These are phyloP conservation scores for Parastagonospora avenae DNA, from an alignment of 2,329 filamentous ascomycete genomes.

Conservation along the genomic window DNA sequence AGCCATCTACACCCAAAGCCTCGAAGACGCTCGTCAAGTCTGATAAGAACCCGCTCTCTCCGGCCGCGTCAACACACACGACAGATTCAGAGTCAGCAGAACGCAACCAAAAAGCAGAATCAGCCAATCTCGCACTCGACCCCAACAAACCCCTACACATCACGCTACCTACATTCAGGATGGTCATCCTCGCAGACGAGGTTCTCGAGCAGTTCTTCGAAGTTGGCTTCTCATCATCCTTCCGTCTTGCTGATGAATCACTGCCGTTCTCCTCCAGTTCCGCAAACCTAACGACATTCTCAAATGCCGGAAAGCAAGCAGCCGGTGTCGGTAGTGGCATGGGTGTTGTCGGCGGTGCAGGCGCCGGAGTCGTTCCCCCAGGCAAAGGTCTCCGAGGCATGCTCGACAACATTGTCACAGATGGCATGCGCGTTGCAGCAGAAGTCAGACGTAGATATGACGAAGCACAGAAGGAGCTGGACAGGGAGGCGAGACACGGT, in stretches of 20 bases:
- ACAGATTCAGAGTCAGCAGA: constrained; percentile 30
- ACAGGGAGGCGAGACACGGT: constrained; percentile 69
- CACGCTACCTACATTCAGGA: constrained; percentile 95
- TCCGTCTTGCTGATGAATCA: constrained; percentile 77
- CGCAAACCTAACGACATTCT: constrained; percentile 83
- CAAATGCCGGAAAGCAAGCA: constrained; percentile 63
- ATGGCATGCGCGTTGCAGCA: constrained; percentile 93
- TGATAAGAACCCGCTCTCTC: constrained; percentile 35
- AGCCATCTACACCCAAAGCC: constrained; percentile 35
- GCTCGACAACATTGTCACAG: constrained; percentile 94
- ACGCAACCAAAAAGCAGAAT: constrained; percentile 63
- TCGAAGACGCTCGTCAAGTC: constrained; percentile 37
- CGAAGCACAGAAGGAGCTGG: constrained; percentile 89
- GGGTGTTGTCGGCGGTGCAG: constrained; percentile 51
- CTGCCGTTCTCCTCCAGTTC: constrained; percentile 58
- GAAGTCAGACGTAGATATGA: constrained; percentile 94
- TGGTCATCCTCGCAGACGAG: constrained; percentile 97
- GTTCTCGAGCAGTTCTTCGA: constrained; percentile 97
- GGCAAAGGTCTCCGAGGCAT: constrained; percentile 86
- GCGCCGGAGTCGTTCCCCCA: constrained; percentile 62
- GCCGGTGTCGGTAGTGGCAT: constrained; percentile 47
- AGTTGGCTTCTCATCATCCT: constrained; percentile 89
- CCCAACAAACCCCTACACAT: constrained; percentile 93
- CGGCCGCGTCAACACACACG: constrained; percentile 27
- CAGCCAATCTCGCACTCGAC: constrained; percentile 88